Conservation (phyloP, 1,284 basidiomycete genomes). For the Ustilago sp. region DNA sequence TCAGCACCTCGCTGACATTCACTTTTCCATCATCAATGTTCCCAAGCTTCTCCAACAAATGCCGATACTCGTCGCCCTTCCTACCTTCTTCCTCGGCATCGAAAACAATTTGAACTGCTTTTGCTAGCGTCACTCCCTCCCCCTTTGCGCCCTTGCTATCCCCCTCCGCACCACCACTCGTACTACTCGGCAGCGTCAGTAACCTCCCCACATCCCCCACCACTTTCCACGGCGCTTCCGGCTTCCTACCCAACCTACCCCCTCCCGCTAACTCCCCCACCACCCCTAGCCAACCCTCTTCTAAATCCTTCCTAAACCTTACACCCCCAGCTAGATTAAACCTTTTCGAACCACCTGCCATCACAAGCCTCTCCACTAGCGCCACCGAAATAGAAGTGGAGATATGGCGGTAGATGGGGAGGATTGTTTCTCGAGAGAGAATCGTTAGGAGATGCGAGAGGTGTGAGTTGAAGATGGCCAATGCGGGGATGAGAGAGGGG, state of each 20-base stretch:
- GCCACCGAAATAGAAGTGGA: slow-evolving; percentile 25
- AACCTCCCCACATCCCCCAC: slow-evolving; percentile 27
- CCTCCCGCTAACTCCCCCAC: slow-evolving; percentile 25
- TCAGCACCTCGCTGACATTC: slow-evolving; percentile 36
- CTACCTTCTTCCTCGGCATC: slow-evolving; percentile 15
- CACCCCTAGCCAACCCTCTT: slow-evolving; percentile 61
- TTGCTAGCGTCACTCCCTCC: slow-evolving; percentile 20
- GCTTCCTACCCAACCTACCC: slow-evolving; percentile 44
- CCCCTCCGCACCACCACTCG: not conserved
- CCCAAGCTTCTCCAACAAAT: slow-evolving; percentile 20
- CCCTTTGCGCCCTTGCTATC: not conserved
- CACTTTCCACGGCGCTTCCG: slow-evolving; percentile 47
- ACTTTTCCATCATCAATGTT: slow-evolving; percentile 25
- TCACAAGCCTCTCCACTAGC: slow-evolving; percentile 62
- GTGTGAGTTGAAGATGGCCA: slow-evolving; percentile 59
- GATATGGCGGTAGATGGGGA: slow-evolving; percentile 59
- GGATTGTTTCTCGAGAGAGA: slow-evolving; percentile 40
- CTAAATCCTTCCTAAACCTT: slow-evolving; percentile 50
- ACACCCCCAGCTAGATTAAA: slow-evolving; percentile 30
- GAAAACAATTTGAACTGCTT: slow-evolving; percentile 34
- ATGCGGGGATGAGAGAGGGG: slow-evolving; percentile 52
- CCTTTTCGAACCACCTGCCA: slow-evolving; percentile 44
- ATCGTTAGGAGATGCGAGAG: slow-evolving; percentile 53
- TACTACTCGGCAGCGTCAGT: slow-evolving; percentile 20
- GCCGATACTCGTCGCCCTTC: slow-evolving; percentile 11